phyloP scores from a whole-genome alignment of 2,329 filamentous ascomycete species.

The Neonectria neomacrospora region DNA sequence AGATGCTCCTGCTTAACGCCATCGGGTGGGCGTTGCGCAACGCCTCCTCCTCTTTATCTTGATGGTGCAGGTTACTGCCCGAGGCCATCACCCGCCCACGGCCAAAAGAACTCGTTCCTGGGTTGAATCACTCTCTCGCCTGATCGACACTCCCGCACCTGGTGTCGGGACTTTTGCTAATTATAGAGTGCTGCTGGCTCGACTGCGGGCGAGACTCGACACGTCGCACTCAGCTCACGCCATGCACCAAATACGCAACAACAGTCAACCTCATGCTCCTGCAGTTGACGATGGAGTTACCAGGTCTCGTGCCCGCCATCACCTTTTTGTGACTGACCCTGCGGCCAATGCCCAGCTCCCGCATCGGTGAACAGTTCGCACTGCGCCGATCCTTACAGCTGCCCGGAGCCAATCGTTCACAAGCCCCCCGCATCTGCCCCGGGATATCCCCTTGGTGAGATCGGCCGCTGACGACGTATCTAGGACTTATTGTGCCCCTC shows the following conservation, averaged over 20 bases:
- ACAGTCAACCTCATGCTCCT: conserved; percentile 4
- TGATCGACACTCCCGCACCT: conserved; percentile 14
- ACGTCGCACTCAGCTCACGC: conserved; percentile 30
- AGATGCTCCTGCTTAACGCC: conserved; percentile 3
- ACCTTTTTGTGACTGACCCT: background rate
- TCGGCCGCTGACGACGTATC: background rate
- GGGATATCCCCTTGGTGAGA: conserved; percentile 9
- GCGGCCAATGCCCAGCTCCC: conserved; percentile 4
- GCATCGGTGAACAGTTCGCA: conserved; percentile 2
- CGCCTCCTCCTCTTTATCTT: conserved; percentile 9
- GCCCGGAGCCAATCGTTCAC: conserved; percentile 13
- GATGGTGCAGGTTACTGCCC: conserved; percentile 1
- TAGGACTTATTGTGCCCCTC: background rate
- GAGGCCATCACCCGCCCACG: background rate
- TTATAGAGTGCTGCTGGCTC: conserved; percentile 29
- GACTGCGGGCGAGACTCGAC: conserved; percentile 25
- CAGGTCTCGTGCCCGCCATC: background rate
- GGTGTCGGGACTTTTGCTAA: conserved; percentile 34
- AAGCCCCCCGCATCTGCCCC: conserved; percentile 1
- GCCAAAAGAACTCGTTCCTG: background rate
- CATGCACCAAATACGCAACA: conserved; percentile 16
- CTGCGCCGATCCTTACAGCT: conserved; percentile 11
- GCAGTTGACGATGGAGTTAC: conserved; percentile 2
- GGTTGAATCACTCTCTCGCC: conserved; percentile 7
- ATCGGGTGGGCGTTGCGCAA: background rate